Percentiles rank a stretch among this genome's conserved stretches.
Conservation (phyloP, 2,329 filamentous ascomycete genomes). For the Fusarium tuaranense region DNA sequence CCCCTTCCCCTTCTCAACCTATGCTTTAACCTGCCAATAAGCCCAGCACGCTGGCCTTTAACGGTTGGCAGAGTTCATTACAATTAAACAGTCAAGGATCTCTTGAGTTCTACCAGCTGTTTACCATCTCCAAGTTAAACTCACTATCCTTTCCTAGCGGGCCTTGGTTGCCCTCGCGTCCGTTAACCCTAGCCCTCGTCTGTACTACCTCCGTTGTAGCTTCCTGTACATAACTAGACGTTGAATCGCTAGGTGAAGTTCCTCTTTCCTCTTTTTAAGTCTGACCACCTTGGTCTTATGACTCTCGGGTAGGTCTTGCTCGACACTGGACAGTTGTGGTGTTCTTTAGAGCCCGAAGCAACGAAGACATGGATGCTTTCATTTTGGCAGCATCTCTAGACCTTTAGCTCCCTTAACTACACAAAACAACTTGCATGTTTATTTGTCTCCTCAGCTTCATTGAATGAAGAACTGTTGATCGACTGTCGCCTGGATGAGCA, state of each 20-base stretch:
- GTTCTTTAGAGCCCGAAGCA: not conserved
- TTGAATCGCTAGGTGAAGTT: not conserved
- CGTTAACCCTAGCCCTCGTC: not conserved
- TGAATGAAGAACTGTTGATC: not conserved
- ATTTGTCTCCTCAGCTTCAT: not conserved
- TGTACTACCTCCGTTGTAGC: not conserved
- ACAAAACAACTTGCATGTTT: not conserved
- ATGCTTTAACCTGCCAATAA: not conserved
- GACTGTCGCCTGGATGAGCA: not conserved
- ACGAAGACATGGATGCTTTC: not conserved
- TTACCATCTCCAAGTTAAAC: not conserved
- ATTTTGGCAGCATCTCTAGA: not conserved
- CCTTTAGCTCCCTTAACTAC: not conserved
- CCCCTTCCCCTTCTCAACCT: not conserved
- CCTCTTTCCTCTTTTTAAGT: not conserved
- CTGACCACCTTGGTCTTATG: not conserved
- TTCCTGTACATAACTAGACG: not conserved
- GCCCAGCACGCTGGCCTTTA: not conserved
- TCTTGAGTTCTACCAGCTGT: too few relatives aligned
- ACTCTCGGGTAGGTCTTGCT: rapidly evolving
- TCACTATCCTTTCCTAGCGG: not conserved
- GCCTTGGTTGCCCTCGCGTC: not conserved
- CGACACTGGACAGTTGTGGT: not conserved
- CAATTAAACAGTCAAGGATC: not conserved
- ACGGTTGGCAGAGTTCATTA: rapidly evolving